Conservation (phyloP, 2,329 filamentous ascomycete species). For the Aspergillus hortae region DNA sequence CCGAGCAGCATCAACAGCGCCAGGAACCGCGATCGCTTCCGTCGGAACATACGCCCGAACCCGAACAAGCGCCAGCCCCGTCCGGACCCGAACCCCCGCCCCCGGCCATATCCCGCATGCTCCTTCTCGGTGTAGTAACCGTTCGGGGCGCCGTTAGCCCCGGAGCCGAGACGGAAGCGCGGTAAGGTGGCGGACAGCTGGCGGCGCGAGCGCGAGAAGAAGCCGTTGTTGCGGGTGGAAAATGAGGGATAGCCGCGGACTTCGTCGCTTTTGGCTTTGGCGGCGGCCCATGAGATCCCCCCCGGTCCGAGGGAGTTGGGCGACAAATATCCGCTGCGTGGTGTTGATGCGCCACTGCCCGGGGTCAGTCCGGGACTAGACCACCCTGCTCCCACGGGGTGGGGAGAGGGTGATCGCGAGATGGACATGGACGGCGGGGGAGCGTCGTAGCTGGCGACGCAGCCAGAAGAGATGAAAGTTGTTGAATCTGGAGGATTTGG, state of each 20-base stretch:
- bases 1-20: slow-evolving; percentile 59
- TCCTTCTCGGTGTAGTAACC: slow-evolving; percentile 68
- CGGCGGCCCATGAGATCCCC: slow-evolving; percentile 73
- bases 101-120: slow-evolving; percentile 52
- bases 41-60: slow-evolving; percentile 55
- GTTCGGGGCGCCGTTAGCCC: slow-evolving; percentile 21
- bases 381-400: slow-evolving; percentile 75
- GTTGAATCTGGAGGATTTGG: background rate
- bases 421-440: slow-evolving; percentile 66
- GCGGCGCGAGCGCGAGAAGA: slow-evolving; percentile 81
- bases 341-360: slow-evolving; percentile 67
- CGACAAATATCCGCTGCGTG: slow-evolving; percentile 44
- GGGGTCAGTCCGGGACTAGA: slow-evolving; percentile 75
- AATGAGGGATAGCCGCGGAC: slow-evolving; percentile 75
- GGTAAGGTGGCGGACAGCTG: slow-evolving; percentile 76
- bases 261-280: slow-evolving; percentile 71
- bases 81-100: slow-evolving; percentile 41
- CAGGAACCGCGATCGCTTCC: slow-evolving; percentile 61
- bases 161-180: slow-evolving; percentile 55
- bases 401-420: slow-evolving; percentile 82
- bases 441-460: slow-evolving; percentile 41
- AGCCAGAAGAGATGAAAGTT: background rate
- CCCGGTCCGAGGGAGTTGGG: slow-evolving; percentile 21
- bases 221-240: slow-evolving; percentile 76
- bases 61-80: slow-evolving; percentile 28